Evolutionary conservation across 768 basidiomycete genomes (phyloP).

Genomic region (Podaxis sp.): DNA sequence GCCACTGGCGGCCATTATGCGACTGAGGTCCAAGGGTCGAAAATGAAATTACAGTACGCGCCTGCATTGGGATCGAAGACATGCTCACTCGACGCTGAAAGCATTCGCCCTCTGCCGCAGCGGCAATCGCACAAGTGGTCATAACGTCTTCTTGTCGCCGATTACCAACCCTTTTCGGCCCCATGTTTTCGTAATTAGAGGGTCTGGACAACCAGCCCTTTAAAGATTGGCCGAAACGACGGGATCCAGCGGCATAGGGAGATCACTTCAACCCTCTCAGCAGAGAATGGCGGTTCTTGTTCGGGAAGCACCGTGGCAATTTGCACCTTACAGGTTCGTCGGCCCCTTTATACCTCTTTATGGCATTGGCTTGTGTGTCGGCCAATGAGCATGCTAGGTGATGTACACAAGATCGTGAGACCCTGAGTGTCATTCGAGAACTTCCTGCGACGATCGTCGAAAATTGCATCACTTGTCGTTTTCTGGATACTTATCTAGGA

Average conservation of each 20-base stretch:
- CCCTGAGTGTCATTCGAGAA: neutral
- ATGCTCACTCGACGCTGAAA: no score
- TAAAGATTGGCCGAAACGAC: neutral
- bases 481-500: neutral
- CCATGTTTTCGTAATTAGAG: neutral
- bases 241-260: neutral
- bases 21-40: neutral
- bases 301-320: neutral
- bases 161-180: no score
- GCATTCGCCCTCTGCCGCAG: no score
- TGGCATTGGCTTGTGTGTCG: neutral
- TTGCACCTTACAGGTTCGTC: neutral
- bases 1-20: neutral
- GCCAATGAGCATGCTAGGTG: neutral
- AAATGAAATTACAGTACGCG: neutral
- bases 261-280: neutral
- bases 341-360: neutral
- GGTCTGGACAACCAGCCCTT: neutral
- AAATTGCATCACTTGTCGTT: neutral
- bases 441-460: neutral
- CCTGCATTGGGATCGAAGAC: no score
- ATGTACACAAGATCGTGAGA: neutral
- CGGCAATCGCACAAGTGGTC: no score
- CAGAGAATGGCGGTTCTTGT: neutral
- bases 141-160: no score